Evolutionary conservation across 2,329 filamentous ascomycete species (phyloP), one percentile per base, ranked within the genome.

Genomic region (Tolypocladium guangdongense): DNA sequence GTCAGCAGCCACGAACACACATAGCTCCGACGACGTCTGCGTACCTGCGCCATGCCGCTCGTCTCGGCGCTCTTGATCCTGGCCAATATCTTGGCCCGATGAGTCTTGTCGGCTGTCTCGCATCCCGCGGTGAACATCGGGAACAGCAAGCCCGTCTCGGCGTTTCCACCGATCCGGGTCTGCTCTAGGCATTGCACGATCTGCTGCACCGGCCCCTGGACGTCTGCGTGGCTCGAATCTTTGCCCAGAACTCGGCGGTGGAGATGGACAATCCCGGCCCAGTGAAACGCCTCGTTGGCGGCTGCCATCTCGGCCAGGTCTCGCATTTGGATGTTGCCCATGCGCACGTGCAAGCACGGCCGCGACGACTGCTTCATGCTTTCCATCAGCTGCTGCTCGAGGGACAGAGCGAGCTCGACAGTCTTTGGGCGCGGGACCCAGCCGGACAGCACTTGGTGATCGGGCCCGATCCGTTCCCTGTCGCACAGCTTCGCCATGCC

Each of bases 51-150:
- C 81, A 92, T 84, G 5, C 88, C 88, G 57, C 84, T 84, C 6
- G 78, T 81, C 69, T 92, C 87, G 1, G 89, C 80, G 20, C 77
- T 77, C 64, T 75, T 74, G 63, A 93, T 75, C 49, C 88, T 75
- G 59, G 82, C 78, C 61, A 88, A 71, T 38, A 92, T 81, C 61
- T 81, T 75, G 27, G 71, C 70, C 50, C 83, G 74, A 59, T 86
- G 79, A 3, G 68, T 68, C 36, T 72, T 62, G 49, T 83, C 78
- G 53, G 71, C 71, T 1, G 83, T 82, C 65, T 93, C 87, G 59
- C 87, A 91, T 0, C 88, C 89, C 1, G 88, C 88, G 1, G 87
- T 88, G 67, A 93, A 93, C 70, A 93, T 83, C 0, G 89, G 88
- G 58, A 93, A 91, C 39, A 93, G 67, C 20, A 88, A 71, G 62